Percentiles rank a stretch among this genome's conserved stretches.
Evolutionary conservation across 306 rosid species (phyloP).

Genomic region (Quercus agrifolia): DNA sequence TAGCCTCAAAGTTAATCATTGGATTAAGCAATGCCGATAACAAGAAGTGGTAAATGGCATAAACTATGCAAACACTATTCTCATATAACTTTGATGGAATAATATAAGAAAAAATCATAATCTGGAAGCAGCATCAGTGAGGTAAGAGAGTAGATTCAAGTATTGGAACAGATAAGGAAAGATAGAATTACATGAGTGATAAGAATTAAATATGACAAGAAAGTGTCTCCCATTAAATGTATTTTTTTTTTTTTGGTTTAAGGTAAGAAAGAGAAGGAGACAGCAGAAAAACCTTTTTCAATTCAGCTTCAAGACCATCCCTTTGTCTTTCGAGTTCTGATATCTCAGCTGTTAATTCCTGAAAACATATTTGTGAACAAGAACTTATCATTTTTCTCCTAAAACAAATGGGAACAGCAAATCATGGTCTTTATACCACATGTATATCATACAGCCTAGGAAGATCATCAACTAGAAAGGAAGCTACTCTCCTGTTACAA

Average conservation of each 20-base stretch:
- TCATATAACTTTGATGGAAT: neutral
- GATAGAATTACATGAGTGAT: neutral
- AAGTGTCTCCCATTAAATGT: neutral
- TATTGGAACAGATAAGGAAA: neutral
- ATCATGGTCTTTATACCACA: slow-evolving; percentile 13
- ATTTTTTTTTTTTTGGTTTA: too few species aligned
- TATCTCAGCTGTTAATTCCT: slow-evolving; percentile 77
- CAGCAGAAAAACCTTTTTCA: slow-evolving; percentile 60
- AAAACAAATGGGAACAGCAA: slow-evolving; percentile 17
- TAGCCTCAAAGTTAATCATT: neutral
- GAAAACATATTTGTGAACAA: slow-evolving; percentile 29
- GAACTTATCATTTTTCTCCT: slow-evolving; percentile 14
- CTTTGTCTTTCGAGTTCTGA: slow-evolving; percentile 75
- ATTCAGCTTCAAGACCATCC: slow-evolving; percentile 84
- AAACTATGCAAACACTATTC: neutral
- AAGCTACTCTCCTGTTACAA: neutral
- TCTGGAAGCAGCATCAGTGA: neutral
- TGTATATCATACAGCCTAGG: neutral
- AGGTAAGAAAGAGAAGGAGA: neutral
- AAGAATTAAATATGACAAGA: neutral
- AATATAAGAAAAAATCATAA: neutral
- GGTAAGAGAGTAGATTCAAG: neutral
- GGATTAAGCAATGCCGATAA: neutral
- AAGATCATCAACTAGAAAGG: neutral
- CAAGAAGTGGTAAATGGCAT: neutral